A percentile compares a stretch with the other conserved stretches of the same genome.
phyloP scores from a whole-genome alignment of 768 basidiomycete species.

The Lactifluus subvellereus region DNA sequence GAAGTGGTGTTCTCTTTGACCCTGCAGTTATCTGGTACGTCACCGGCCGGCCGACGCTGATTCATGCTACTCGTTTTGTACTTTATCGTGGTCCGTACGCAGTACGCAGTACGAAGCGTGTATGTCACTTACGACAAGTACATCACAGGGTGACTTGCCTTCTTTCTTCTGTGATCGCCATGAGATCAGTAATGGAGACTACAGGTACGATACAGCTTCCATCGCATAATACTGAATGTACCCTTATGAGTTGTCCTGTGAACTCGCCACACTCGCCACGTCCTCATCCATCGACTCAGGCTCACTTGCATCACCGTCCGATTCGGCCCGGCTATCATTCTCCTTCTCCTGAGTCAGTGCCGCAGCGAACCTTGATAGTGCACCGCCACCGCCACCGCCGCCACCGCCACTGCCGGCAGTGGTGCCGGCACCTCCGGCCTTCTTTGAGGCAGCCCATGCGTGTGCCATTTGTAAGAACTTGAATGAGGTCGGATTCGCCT shows the following conservation, averaged over 20 bases:
- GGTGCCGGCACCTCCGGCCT: constrained; percentile 29
- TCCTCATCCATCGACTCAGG: constrained; percentile 31
- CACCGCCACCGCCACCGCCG: constrained; percentile 21
- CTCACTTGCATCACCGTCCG: constrained; percentile 24
- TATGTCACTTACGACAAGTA: background rate
- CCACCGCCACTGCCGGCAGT: constrained; percentile 23
- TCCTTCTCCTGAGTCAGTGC: constrained; percentile 28
- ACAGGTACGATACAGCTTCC: background rate
- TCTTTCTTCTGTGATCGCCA: background rate
- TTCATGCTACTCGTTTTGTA: background rate
- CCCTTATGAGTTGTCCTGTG: constrained; percentile 35
- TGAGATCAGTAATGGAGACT: background rate
- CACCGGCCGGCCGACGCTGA: background rate
- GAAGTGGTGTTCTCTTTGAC: background rate
- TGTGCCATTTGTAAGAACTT: constrained; percentile 96
- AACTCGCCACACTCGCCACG: constrained; percentile 47
- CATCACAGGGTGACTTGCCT: background rate
- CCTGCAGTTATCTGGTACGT: background rate
- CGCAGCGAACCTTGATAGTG: constrained; percentile 46
- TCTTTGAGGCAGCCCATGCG: constrained; percentile 63
- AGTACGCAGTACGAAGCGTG: background rate
- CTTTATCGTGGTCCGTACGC: background rate
- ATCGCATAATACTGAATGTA: constrained; percentile 6
- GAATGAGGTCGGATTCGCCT: constrained; percentile 88
- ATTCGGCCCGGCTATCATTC: constrained; percentile 15